Base-by-base conservation (phyloP, 2,329 filamentous ascomycete species). In the Teratosphaeria epicoccoides region DNA sequence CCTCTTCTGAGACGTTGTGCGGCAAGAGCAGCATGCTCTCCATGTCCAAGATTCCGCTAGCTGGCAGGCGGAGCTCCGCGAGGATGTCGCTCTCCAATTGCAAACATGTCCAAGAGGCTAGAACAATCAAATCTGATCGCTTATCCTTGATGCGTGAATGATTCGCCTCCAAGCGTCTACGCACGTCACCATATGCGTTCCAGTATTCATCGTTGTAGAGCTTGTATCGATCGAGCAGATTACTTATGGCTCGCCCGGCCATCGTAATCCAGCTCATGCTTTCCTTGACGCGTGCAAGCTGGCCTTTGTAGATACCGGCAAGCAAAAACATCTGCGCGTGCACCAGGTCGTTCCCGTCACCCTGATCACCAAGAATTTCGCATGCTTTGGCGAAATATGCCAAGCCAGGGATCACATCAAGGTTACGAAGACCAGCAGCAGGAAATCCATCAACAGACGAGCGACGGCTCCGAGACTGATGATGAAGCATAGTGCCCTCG, bases 41-140 rank as follows among this genome's bases (percentile, higher is more conserved):
- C 6, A 77, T 71, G 26, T 73, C 71, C 9, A 77, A 77, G 25
- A 84, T 81, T 2, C 78, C 78, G 62, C 80, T 84, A 1, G 76
- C 73, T 4, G 80, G 80, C 12, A 84, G 71, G 53, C 63, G 66
- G 53, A 97, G 76, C 69, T 98, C 93, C 2, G 93, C 93, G 46
- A 96, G 78, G 45, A 97, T 88, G 67, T 97, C 91, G 68, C 89
- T 95, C 69, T 97, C 91, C 10, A 97, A 76, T 64, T 97, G 91
- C 56, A 96, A 73, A 65, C 88, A 95, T 6, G 90, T 93, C 91
- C 91, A 97, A 62, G 90, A 96, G 0, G 88, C 85, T 60, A 94
- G 65, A 51, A 74, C 68, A 23, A 75, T 70, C 43, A 74, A 58
- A 46, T 73, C 73, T 45, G 65, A 56, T 33, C 61, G 62, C 50